phyloP scores from a whole-genome alignment of 169 alveolate species.

The Besnoitia besnoiti region DNA sequence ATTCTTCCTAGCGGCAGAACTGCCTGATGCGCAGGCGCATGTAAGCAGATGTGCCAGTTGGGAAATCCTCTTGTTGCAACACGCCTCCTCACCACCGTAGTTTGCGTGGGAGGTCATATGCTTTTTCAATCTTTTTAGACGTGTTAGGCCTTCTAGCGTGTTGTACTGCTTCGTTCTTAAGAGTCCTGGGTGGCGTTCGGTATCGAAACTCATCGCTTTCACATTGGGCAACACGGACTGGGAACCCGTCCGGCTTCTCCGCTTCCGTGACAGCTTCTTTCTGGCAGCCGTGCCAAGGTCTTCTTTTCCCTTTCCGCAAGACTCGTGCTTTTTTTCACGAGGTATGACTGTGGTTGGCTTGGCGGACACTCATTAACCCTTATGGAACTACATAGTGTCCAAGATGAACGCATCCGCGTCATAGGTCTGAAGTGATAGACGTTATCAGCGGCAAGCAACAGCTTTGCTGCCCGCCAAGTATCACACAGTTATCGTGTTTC shows the following conservation, averaged over 20 bases:
- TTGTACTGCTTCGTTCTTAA: background rate
- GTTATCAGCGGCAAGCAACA: no score
- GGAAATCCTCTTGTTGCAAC: slow-evolving; percentile 23
- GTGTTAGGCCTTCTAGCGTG: background rate
- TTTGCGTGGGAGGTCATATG: background rate
- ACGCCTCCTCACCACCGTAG: background rate
- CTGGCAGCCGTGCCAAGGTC: background rate
- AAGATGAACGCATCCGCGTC: no score
- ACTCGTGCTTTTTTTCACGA: background rate
- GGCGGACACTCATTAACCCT: background rate
- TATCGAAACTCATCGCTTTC: no score
- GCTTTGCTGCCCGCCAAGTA: no score
- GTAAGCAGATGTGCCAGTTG: slow-evolving; percentile 33
- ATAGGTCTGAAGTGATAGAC: no score
- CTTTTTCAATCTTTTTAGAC: background rate
- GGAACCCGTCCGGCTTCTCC: no score
- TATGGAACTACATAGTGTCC: background rate
- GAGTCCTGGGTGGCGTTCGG: no score
- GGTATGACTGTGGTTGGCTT: background rate
- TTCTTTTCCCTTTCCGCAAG: background rate
- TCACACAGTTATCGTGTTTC: no score
- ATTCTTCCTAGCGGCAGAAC: background rate
- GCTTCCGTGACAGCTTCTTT: background rate
- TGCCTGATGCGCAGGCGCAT: slow-evolving; percentile 28
- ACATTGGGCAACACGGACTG: no score